phyloP scores from a whole-genome alignment of 2,329 filamentous ascomycete species.

The Colletotrichum navitas region DNA sequence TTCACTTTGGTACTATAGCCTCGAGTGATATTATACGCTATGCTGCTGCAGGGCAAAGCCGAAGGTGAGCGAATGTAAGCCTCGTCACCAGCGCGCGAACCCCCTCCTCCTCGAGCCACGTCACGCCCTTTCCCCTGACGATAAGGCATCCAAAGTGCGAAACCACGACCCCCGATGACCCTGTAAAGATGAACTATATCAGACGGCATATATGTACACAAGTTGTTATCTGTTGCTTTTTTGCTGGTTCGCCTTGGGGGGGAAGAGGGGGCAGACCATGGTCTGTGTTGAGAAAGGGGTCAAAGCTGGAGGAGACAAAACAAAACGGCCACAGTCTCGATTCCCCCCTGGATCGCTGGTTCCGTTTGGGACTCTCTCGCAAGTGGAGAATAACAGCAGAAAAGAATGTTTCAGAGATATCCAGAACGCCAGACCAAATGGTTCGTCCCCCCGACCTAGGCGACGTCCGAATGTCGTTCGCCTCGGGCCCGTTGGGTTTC shows the following conservation, averaged over 20 bases:
- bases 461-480: background rate
- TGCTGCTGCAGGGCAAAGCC: background rate
- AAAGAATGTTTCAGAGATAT: background rate
- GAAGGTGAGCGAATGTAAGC: background rate
- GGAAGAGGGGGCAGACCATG: background rate
- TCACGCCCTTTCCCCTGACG: background rate
- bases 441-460: background rate
- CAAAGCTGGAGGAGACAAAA: background rate
- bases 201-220: background rate
- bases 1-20: background rate
- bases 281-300: background rate
- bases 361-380: background rate
- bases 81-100: background rate
- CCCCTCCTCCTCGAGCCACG: background rate
- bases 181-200: background rate
- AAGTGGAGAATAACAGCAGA: background rate
- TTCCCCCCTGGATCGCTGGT: background rate
- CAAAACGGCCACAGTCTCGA: background rate
- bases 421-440: background rate
- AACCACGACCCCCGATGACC: background rate
- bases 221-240: background rate
- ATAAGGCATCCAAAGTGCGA: background rate
- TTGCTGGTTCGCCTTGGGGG: background rate
- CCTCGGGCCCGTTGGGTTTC: background rate
- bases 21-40: background rate